Conservation (phyloP, 2,329 filamentous ascomycete genomes). For the Cladosporium sp. region DNA sequence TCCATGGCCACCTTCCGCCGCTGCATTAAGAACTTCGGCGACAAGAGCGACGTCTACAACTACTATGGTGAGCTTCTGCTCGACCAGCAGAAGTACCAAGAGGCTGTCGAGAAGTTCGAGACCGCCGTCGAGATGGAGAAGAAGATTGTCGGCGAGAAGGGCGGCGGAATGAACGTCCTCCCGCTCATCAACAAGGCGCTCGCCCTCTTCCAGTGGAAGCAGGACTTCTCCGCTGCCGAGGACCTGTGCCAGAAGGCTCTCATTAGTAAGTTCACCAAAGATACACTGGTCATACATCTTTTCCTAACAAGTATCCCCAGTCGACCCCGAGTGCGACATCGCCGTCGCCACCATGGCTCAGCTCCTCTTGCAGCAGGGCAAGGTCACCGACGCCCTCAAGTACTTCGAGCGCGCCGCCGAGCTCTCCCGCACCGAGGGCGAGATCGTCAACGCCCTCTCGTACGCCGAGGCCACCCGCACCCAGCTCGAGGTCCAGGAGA, state of each 20-base stretch:
- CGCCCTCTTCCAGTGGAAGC: slow-evolving; percentile 96
- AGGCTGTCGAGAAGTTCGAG: slow-evolving; percentile 97
- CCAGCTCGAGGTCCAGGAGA: slow-evolving; percentile 68
- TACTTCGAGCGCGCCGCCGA: slow-evolving; percentile 97
- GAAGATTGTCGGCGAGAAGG: slow-evolving; percentile 62
- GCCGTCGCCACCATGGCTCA: slow-evolving; percentile 98
- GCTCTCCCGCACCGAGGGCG: slow-evolving; percentile 85
- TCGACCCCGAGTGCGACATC: slow-evolving; percentile 97
- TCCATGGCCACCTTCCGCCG: slow-evolving; percentile 97
- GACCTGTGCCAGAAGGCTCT: slow-evolving; percentile 95
- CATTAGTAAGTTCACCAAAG: slow-evolving; percentile 64
- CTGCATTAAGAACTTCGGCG: slow-evolving; percentile 97
- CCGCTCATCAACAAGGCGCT: slow-evolving; percentile 98
- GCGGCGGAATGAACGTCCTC: slow-evolving; percentile 93
- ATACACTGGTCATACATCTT: not conserved
- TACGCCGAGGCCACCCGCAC: slow-evolving; percentile 96
- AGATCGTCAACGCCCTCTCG: slow-evolving; percentile 92
- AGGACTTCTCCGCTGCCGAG: slow-evolving; percentile 90
- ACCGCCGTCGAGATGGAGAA: slow-evolving; percentile 99
- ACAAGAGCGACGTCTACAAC: slow-evolving; percentile 97
- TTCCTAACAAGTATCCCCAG: slow-evolving; percentile 41
- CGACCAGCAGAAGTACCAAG: slow-evolving; percentile 90
- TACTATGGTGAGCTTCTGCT: slow-evolving; percentile 97
- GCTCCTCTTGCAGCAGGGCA: slow-evolving; percentile 92
- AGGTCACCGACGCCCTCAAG: slow-evolving; percentile 87